Evolutionary conservation across 345 rosid species (phyloP).

Genomic region (Citrus reticulata): DNA sequence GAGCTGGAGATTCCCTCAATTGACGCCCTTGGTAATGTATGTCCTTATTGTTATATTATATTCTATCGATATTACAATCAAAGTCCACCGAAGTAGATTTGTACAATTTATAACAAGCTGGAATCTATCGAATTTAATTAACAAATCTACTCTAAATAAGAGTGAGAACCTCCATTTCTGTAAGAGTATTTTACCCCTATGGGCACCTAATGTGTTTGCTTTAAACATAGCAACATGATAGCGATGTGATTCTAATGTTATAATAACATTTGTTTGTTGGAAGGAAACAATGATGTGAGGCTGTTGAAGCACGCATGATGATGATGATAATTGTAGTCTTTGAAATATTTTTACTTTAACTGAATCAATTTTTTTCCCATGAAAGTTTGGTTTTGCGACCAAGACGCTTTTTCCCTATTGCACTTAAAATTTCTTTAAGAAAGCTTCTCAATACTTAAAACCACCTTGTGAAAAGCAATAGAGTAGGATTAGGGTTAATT

Average conservation of each 20-base stretch:
- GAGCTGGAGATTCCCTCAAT: conserved; percentile 67
- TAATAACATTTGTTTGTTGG: neutral
- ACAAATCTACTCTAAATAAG: too few relatives aligned
- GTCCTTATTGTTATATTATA: conserved; percentile 31
- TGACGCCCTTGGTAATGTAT: conserved; percentile 65
- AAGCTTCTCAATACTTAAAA: neutral
- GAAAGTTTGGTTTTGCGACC: neutral
- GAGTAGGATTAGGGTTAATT: too few relatives aligned
- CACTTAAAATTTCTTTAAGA: neutral
- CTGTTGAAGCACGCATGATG: neutral
- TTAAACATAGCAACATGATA: neutral
- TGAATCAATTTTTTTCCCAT: too few relatives aligned
- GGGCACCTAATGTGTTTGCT: neutral
- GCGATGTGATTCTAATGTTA: neutral
- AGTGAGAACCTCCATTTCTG: too few relatives aligned
- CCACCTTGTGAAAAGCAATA: neutral
- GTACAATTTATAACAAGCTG: too few relatives aligned
- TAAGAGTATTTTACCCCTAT: too few relatives aligned
- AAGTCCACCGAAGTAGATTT: too few relatives aligned
- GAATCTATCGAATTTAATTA: too few relatives aligned
- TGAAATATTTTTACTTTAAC: too few relatives aligned
- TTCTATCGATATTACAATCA: too few relatives aligned
- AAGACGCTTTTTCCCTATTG: neutral
- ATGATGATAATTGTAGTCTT: neutral
- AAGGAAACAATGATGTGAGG: neutral